A percentile compares a stretch with the other conserved stretches of the same genome.
phyloP scores from a whole-genome alignment of 768 basidiomycete species.

The Fomitopsis serialis region DNA sequence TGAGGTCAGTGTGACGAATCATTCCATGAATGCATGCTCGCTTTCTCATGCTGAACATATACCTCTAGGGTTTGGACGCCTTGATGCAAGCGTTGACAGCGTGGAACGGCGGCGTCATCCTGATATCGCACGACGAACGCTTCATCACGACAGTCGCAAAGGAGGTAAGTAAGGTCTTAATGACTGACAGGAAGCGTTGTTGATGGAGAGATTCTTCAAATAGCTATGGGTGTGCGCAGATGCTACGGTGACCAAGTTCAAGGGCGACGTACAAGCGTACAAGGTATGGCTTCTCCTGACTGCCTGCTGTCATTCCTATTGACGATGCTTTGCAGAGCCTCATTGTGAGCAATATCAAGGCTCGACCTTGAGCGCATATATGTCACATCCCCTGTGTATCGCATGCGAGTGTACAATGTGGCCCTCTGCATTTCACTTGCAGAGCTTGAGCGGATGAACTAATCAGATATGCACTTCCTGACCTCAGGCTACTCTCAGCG shows the following conservation, averaged over 20 bases:
- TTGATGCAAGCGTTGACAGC: conserved; percentile 74
- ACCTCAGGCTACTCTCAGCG: no score
- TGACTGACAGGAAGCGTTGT: background rate
- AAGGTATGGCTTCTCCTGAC: conserved; percentile 48
- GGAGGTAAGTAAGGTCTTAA: conserved; percentile 45
- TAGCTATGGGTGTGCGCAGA: conserved; percentile 94
- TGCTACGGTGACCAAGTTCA: conserved; percentile 75
- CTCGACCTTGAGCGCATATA: conserved; percentile 18
- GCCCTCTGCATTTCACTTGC: no score
- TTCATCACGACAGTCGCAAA: conserved; percentile 89
- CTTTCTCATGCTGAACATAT: background rate
- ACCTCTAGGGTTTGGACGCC: conserved; percentile 83
- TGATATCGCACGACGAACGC: conserved; percentile 93
- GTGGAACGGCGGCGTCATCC: conserved; percentile 90
- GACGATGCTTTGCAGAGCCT: conserved; percentile 44
- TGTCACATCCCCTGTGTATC: no score
- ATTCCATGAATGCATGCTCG: background rate
- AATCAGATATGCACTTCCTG: no score
- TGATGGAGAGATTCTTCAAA: conserved; percentile 3
- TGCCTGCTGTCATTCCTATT: background rate
- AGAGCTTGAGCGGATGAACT: no score
- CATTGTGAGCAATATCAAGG: conserved; percentile 41
- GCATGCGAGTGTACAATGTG: no score
- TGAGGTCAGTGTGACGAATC: background rate
- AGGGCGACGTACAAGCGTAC: conserved; percentile 86